Percentiles rank a stretch among this genome's conserved stretches.
Evolutionary conservation across 805 yeast genomes (phyloP).

Genomic region (Metschnikowia borealis): DNA sequence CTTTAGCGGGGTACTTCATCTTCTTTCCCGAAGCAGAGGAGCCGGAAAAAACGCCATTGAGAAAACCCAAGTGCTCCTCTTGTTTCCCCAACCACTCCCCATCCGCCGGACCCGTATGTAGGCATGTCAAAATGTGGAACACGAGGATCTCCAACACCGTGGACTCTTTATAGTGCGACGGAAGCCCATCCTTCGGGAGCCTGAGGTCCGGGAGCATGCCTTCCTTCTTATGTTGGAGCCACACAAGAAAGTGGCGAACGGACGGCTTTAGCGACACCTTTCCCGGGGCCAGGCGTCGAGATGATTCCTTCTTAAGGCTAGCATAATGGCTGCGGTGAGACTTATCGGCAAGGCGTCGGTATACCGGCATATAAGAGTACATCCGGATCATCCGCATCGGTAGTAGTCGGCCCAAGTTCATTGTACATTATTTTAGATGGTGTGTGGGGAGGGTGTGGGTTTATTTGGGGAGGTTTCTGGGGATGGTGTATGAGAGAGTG

Average conservation of each 20-base stretch:
- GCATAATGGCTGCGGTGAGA: slow-evolving; percentile 17
- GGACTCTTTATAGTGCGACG: slow-evolving; percentile 4
- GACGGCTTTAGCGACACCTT: too few species aligned
- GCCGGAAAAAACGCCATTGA: slow-evolving; percentile 4
- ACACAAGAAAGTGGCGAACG: slow-evolving; percentile 14
- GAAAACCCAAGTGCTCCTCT: slow-evolving; percentile 2
- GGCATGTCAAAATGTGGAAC: slow-evolving; percentile 15
- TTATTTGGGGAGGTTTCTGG: neutral
- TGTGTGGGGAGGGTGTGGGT: neutral
- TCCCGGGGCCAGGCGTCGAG: neutral
- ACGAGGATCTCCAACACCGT: slow-evolving; percentile 12
- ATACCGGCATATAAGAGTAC: slow-evolving; percentile 1
- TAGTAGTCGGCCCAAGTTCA: neutral
- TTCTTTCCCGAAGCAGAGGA: neutral
- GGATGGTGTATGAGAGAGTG: too few species aligned
- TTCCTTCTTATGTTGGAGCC: slow-evolving; percentile 15
- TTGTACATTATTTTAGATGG: neutral
- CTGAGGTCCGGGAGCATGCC: slow-evolving; percentile 1
- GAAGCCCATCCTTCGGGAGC: slow-evolving; percentile 5
- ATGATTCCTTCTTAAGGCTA: slow-evolving; percentile 14
- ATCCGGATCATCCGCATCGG: neutral
- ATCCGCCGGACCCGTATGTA: slow-evolving; percentile 7
- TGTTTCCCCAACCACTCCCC: slow-evolving; percentile 11
- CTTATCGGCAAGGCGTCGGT: slow-evolving; percentile 18
- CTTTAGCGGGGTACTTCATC: neutral